A percentile compares a stretch with the other conserved stretches of the same genome.
phyloP scores from a whole-genome alignment of 345 rosid species.

The Turnera subulata region DNA sequence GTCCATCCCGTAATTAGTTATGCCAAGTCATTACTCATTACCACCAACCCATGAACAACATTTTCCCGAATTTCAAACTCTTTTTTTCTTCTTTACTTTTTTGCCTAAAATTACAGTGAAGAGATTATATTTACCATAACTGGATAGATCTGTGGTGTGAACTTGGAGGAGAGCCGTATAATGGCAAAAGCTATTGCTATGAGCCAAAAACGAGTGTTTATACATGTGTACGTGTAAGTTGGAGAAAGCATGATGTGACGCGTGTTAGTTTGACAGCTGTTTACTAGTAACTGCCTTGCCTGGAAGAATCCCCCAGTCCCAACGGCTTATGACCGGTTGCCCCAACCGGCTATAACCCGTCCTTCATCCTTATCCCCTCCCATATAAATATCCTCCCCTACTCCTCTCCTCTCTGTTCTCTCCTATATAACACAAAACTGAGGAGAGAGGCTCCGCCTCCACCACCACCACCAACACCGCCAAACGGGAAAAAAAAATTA shows the following conservation, averaged over 20 bases:
- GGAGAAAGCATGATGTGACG: slow-evolving; percentile 27
- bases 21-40: slow-evolving; percentile 5
- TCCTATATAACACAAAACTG: slow-evolving; percentile 12
- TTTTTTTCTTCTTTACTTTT: background rate
- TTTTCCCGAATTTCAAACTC: background rate
- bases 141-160: background rate
- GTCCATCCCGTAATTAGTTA: background rate
- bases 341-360: slow-evolving; percentile 45
- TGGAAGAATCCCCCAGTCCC: slow-evolving; percentile 38
- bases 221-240: slow-evolving; percentile 39
- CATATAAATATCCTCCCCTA: slow-evolving; percentile 15
- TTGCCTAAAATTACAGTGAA: no score
- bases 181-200: slow-evolving; percentile 25
- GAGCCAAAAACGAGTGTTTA: slow-evolving; percentile 5
- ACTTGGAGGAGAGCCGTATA: slow-evolving; percentile 14
- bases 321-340: slow-evolving; percentile 51
- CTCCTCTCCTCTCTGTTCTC: background rate
- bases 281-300: slow-evolving; percentile 64
- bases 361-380: slow-evolving; percentile 33
- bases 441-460: slow-evolving; percentile 41
- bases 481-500: background rate
- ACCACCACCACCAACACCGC: slow-evolving; percentile 1
- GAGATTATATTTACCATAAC: background rate
- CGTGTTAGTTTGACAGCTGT: slow-evolving; percentile 64
- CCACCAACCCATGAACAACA: background rate